Conservation (phyloP, 1,284 basidiomycete genomes). For the Trichosporon sp. region DNA sequence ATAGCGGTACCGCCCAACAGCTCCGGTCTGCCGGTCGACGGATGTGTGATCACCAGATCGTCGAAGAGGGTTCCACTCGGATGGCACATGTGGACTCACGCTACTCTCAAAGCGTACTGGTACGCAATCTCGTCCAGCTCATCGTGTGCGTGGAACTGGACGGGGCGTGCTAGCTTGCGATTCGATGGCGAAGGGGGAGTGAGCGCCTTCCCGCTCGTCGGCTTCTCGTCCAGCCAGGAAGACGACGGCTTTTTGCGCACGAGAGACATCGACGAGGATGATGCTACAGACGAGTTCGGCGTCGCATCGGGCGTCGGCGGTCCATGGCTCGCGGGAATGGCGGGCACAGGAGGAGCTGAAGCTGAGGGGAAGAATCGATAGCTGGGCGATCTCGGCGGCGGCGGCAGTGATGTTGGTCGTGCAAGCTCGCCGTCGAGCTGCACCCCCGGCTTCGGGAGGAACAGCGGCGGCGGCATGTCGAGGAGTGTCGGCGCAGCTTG, state of each 20-base stretch:
- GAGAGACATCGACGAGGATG: neutral
- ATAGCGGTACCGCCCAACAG: neutral
- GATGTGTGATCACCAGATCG: neutral
- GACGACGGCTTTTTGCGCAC: neutral
- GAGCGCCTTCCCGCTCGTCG: neutral
- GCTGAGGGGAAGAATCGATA: neutral
- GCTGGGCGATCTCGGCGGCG: neutral
- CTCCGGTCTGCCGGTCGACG: neutral
- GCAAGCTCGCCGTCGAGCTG: neutral
- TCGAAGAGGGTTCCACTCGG: neutral
- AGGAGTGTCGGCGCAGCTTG: neutral
- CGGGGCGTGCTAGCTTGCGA: neutral
- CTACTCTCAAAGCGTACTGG: slow-evolving; percentile 40
- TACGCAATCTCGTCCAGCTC: slow-evolving; percentile 42
- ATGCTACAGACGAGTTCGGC: neutral
- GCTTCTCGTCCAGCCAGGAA: neutral
- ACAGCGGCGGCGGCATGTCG: neutral
- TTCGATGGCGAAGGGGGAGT: neutral
- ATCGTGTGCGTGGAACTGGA: too few relatives aligned
- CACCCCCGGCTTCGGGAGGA: neutral
- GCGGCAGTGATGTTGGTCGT: neutral
- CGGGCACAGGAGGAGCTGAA: neutral
- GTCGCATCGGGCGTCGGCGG: neutral
- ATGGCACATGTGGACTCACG: slow-evolving; percentile 28
- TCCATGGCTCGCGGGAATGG: neutral